A percentile compares a stretch with the other conserved stretches of the same genome.
Conservation (phyloP, 139 green algal genomes). For the Chlorella sp. region DNA sequence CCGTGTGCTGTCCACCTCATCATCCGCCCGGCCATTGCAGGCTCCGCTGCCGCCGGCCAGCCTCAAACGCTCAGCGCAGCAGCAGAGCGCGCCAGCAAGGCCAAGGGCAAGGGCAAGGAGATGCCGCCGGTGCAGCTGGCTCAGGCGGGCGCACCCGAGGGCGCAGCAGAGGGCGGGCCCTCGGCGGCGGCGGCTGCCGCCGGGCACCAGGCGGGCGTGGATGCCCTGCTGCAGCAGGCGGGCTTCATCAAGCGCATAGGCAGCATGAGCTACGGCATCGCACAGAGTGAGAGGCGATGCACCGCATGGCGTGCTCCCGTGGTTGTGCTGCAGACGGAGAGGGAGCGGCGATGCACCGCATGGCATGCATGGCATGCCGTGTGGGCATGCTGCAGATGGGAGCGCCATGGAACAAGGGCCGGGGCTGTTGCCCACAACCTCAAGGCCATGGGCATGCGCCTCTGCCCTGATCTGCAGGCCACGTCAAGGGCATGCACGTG, state of each 20-base stretch:
- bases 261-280: neutral
- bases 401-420: no score
- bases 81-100: neutral
- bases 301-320: neutral
- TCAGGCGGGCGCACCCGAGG: neutral
- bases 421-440: no score
- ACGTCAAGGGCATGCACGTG: constrained; percentile 41
- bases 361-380: no score
- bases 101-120: neutral
- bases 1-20: neutral
- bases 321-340: neutral
- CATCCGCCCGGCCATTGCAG: neutral
- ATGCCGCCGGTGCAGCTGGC: neutral
- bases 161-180: neutral
- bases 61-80: neutral
- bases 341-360: neutral
- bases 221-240: neutral
- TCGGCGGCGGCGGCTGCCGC: neutral
- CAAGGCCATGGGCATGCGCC: no score
- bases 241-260: neutral
- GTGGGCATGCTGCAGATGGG: no score
- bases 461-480: constrained; percentile 7
- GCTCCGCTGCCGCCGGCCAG: neutral
- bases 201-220: neutral
- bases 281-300: neutral